Base-by-base conservation (phyloP, 192 early-diverging fungal species). In the Rhizophagus sp. region DNA sequence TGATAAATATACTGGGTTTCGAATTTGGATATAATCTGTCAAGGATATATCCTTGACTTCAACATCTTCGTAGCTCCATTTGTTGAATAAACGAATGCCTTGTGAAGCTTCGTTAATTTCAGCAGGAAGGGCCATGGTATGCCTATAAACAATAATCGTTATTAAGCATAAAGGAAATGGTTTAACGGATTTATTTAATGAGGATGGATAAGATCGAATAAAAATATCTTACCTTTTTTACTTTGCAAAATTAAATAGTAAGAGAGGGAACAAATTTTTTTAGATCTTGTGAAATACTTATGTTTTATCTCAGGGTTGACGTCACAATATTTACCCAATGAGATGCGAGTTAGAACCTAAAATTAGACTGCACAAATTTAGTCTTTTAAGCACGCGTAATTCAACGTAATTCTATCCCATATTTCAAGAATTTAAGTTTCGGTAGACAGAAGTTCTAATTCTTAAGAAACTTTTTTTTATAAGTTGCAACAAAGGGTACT, bases 1-100 rank as follows among this genome's bases (percentile, higher is more conserved):
- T 81, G 97, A 96, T 82, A 97, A 89, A 90, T 98, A 99, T 81
- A 97, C 94, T 71, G 93, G 94, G 87, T 93, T 92, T 80, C 91
- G 91, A 88, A 98, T 89, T 88, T 94, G 93, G 82, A 98, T 88
- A 91, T 98, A 98, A 87, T 98, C 97, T 75, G 87, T 88, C 81
- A 96, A 88, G 61, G 94, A 92, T 81, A 95, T 92, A 82, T 96
- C 95, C 90, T 96, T 95, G 86, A 95, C 90, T 88, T 94, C 92
- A 81, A 96, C 90, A 83, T 94, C 93, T 75, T 96, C 95, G 80
- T 92, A 96, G 80, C 88, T 89, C 95, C 95, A 96, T 91, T 95
- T 94, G 90, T 94, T 93, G 90, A 95, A 95, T 63, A 95, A 90
- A 82, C 84, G 87, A 85, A 85, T 84, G 65, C 87, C 82, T 82